Conservation (phyloP, 2,329 filamentous ascomycete species). For the Paecilomyces formosus region DNA sequence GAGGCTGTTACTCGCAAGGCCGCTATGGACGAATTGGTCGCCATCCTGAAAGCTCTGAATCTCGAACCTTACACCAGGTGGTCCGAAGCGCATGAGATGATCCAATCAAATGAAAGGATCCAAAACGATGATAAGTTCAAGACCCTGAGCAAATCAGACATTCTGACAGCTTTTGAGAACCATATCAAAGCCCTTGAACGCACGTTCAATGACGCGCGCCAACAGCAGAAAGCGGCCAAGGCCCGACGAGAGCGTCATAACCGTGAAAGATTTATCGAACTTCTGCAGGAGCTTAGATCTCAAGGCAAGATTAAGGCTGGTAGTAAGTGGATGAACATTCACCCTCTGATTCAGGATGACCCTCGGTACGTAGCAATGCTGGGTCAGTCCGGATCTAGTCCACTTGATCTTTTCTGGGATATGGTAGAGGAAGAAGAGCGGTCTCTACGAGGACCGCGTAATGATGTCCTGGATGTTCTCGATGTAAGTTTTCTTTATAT, state of each 20-base stretch:
- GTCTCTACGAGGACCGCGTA: slow-evolving; percentile 70
- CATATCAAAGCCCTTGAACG: slow-evolving; percentile 91
- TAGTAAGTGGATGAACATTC: slow-evolving; percentile 80
- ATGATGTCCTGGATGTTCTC: slow-evolving; percentile 79
- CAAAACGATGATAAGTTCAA: slow-evolving; percentile 79
- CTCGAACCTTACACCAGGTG: slow-evolving; percentile 92
- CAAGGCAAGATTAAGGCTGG: slow-evolving; percentile 81
- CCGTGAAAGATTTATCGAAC: slow-evolving; percentile 68
- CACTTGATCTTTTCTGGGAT: slow-evolving; percentile 94
- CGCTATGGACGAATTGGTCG: slow-evolving; percentile 75
- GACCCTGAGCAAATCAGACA: slow-evolving; percentile 76
- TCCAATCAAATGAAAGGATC: slow-evolving; percentile 70
- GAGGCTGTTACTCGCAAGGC: slow-evolving; percentile 66
- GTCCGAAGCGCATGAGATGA: slow-evolving; percentile 78
- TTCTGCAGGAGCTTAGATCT: slow-evolving; percentile 66
- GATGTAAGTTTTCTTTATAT: slow-evolving; percentile 55
- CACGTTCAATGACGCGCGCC: slow-evolving; percentile 81
- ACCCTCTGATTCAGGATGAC: slow-evolving; percentile 68
- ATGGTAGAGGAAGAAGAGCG: slow-evolving; percentile 88
- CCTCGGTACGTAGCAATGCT: slow-evolving; percentile 76
- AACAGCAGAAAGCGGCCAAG: slow-evolving; percentile 77
- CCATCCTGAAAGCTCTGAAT: slow-evolving; percentile 69
- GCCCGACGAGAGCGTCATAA: slow-evolving; percentile 76
- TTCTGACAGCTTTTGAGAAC: slow-evolving; percentile 86
- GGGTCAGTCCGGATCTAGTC: slow-evolving; percentile 74